Evolutionary conservation across 23 red algal genomes (phyloP), one percentile per base, ranked within the genome.

Genomic region (Chondrus crispus): DNA sequence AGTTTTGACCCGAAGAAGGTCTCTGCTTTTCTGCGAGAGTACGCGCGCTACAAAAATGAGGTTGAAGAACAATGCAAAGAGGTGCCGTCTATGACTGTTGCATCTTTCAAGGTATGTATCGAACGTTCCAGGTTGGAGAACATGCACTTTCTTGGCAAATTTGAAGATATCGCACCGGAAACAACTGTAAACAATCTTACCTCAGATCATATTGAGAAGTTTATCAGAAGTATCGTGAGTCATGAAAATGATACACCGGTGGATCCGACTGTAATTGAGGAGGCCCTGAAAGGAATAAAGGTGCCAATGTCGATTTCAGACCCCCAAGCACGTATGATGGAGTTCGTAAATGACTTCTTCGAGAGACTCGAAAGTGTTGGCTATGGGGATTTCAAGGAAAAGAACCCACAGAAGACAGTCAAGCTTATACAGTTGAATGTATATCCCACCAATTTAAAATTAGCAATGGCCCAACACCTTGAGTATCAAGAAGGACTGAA

Each of bases 111-210:
- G 11, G 78, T 62, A 8, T 58, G 78, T 24, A 63, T 82, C 7
- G 78, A 82, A 35, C 78, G 52, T 24, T 37, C 46, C 4, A 41
- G 8, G 8, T 38, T 82, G 47, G 46, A 29, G 9, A 66, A 60
- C 24, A 53, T 82, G 48, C 48, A 58, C 48, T 82, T 82, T 24
- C 24, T 64, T 9, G 78, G 78, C 24, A 60, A 82, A 5, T 82
- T 82, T 45, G 78, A 82, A 5, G 9, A 4, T 4, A 53, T 82
- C 55, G 78, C 47, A 5, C 47, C 78, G 13, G 42, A 60, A 32
- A 60, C 32, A 18, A 8, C 46, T 6, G 78, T 82, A 35, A 47
- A 82, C 24, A 4, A 60, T 8, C 24, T 82, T 8, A 82, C 78
- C 4, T 20, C 46, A 4, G 46, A 82, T 4, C 40, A 82, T 30